Evolutionary conservation across 2,329 filamentous ascomycete species (phyloP), one percentile per base, ranked within the genome.

Genomic region (Cercospora berteroae): DNA sequence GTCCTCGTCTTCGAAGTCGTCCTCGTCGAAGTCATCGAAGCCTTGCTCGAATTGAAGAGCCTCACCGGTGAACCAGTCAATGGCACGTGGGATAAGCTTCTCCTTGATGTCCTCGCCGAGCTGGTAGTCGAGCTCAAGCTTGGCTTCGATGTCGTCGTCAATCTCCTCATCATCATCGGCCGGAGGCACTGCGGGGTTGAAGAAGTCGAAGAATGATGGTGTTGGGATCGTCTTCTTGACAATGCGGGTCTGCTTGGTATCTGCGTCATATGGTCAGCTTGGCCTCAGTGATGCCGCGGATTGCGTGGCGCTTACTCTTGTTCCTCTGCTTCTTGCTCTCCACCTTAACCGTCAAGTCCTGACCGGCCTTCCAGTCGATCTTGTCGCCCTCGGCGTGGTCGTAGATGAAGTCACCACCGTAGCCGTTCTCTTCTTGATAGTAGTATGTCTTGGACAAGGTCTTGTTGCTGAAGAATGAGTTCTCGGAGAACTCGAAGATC

Each of bases 251-350:
- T 99, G 95, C 86, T 99, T 99, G 74, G 95, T 99, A 85, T 95
- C 95, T 98, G 76, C 4, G 70, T 59, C 44, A 59, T 50, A 44
- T 64, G 20, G 68, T 75, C 69, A 72, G 74, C 63, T 68, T 52
- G 63, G 58, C 57, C 58, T 48, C 57, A 52, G 20, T 59, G 12
- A 27, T 31, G 18, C 29, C 25, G 7, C 16, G 5, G n/a, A 25
- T 31, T 36, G 36, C n/a, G 4, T 8, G 57, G 36, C 50, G 80
- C 88, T 84, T 86, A 99, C 95, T 98, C 89, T 98, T 99, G 85
- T 99, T 99, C 72, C 95, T 89, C 85, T 99, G 95, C 87, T 99
- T 99, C 89, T 99, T 99, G 86, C 93, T 96, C 86, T 99, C 95
- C 69, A 98, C 85, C 74, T 92, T 90, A 72, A 98, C 91, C 56